These are phyloP conservation scores for Millerozyma acaciae DNA, from an alignment of 805 yeast genomes.

Conservation along the genomic window DNA sequence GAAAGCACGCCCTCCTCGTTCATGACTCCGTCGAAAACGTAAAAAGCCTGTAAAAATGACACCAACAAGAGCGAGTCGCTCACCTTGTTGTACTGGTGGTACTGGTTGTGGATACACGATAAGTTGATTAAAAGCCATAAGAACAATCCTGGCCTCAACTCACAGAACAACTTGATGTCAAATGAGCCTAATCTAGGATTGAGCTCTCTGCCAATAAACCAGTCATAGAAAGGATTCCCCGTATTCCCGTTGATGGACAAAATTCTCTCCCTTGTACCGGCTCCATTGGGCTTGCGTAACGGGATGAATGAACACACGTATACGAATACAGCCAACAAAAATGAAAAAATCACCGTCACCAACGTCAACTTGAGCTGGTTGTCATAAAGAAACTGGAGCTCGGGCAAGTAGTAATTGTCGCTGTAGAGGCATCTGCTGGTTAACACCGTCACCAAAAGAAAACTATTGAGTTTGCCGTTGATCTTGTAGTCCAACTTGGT, in stretches of 20 bases:
- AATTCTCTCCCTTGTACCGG: slow-evolving; percentile 59
- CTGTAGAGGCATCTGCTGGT: slow-evolving; percentile 46
- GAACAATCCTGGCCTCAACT: slow-evolving; percentile 89
- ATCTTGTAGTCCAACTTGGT: slow-evolving; percentile 67
- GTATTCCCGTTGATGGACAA: slow-evolving; percentile 87
- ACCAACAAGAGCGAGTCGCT: slow-evolving; percentile 72
- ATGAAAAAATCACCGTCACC: slow-evolving; percentile 61
- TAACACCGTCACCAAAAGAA: slow-evolving; percentile 35
- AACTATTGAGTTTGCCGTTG: slow-evolving; percentile 66
- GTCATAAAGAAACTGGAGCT: slow-evolving; percentile 69
- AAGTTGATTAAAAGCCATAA: slow-evolving; percentile 79
- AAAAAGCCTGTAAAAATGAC: slow-evolving; percentile 67
- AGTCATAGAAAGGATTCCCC: slow-evolving; percentile 70
- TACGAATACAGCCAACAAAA: slow-evolving; percentile 58
- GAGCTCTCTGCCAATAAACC: slow-evolving; percentile 96
- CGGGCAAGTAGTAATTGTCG: slow-evolving; percentile 64
- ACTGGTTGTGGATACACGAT: slow-evolving; percentile 80
- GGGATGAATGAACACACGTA: slow-evolving; percentile 69
- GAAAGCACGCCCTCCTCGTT: slow-evolving; percentile 86
- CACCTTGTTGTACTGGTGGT: slow-evolving; percentile 52
- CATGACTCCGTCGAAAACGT: slow-evolving; percentile 86
- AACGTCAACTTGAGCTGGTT: slow-evolving; percentile 63
- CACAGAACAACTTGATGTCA: slow-evolving; percentile 90
- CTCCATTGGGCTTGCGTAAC: slow-evolving; percentile 45
- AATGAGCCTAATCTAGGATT: slow-evolving; percentile 84